phyloP scores from a whole-genome alignment of 257 asterid genomes.

The Echites panduratus region DNA sequence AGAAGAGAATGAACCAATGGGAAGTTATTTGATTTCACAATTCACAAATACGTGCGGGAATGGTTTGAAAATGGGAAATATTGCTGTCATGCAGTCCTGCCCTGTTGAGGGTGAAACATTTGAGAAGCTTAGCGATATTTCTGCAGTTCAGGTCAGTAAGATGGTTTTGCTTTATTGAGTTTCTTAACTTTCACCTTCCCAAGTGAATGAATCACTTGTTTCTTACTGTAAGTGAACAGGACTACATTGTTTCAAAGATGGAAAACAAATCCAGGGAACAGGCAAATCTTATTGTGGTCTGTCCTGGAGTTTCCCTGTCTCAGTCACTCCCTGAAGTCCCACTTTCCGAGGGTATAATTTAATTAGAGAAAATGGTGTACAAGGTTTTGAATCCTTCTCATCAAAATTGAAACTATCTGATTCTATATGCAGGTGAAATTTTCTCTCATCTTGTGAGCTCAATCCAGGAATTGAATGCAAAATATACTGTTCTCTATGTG shows the following conservation, averaged over 20 bases:
- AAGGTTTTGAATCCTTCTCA: conserved; percentile 12
- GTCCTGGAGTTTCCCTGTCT: conserved; percentile 45
- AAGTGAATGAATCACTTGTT: background rate
- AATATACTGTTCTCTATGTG: conserved; percentile 63
- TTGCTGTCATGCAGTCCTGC: conserved; percentile 70
- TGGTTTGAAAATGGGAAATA: conserved; percentile 35
- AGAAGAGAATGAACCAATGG: conserved; percentile 55
- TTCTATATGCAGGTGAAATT: conserved; percentile 53
- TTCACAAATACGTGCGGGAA: conserved; percentile 63
- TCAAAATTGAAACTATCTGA: conserved; percentile 14
- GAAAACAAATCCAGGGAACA: conserved; percentile 38
- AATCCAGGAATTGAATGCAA: conserved; percentile 61
- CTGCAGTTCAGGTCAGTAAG: conserved; percentile 61
- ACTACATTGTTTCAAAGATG: conserved; percentile 59
- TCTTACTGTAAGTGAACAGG: conserved; percentile 35
- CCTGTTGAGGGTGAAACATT: conserved; percentile 57
- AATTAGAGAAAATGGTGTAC: background rate
- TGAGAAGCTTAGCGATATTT: conserved; percentile 48
- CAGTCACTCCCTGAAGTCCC: conserved; percentile 37
- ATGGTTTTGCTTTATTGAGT: conserved; percentile 5
- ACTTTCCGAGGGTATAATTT: conserved; percentile 52
- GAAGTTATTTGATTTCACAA: conserved; percentile 66
- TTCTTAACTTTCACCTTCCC: background rate
- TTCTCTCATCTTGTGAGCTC: conserved; percentile 61
- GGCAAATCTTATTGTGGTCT: conserved; percentile 62